Base-by-base conservation (phyloP, 176 grass and related monocot species). In the Guadua angustifolia region DNA sequence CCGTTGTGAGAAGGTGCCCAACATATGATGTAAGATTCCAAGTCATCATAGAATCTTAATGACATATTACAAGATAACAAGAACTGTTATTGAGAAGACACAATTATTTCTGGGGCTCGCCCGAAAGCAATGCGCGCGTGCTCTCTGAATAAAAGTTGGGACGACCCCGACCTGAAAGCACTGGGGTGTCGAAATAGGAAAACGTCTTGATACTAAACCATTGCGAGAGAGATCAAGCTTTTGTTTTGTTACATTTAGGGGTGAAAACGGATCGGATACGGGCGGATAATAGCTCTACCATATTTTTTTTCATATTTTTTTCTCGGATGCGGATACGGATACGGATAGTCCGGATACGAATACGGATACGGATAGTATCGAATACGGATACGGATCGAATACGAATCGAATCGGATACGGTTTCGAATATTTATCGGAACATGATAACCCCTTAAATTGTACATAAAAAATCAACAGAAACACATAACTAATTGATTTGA, bases 11-110 rank as follows among this genome's bases (percentile, higher is more conserved):
- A 78, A 57, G 78, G 72, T 78, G 63, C 55, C 35, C 24, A 46
- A 59, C 80, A 45, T 63, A 26, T 72, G 86, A 71, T 19, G 24
- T 6, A 69, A 71, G 71, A 72, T 56, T 71, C 36, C 21, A 1
- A 38, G 44, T 82, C 44, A 2, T 15, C 25, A 21, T 39, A 44
- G 10, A 78, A 76, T 38, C 62, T 36, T 53, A n/a, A 25, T 44
- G 18, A 32, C 72, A 71, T 22, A 53, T 77, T 36, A 81, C 17
- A 63, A 33, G 63, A 81, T 89, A 76, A 59, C 17, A 66, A 29
- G 11, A 86, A 65, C 1, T 73, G 66, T 66, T 0, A 36, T 13
- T 13, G 7, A 42, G 26, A 77, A 78, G 43, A 39, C 18, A 19
- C 18, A 25, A n/a, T 17, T 0, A n/a, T 21, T 18, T 73, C 15